These are phyloP conservation scores for Cladosporium sp. DNA, from an alignment of 2,329 filamentous ascomycete species.

Conservation along the genomic window DNA sequence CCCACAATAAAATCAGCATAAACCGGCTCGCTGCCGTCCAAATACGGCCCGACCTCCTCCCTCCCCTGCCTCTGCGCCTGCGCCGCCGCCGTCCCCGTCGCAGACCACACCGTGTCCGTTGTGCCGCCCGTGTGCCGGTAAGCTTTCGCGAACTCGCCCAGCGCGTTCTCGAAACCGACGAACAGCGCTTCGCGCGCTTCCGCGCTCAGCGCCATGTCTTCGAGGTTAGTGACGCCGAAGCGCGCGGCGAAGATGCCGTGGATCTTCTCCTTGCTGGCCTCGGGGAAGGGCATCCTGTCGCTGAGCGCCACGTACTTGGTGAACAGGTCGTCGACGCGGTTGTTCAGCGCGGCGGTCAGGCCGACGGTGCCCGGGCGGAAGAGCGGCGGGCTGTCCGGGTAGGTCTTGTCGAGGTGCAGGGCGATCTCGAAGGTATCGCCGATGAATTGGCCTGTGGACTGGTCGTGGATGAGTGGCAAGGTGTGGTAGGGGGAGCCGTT, in stretches of 20 bases:
- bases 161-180: slow-evolving; percentile 42
- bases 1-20: slow-evolving; percentile 62
- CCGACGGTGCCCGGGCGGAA: slow-evolving; percentile 46
- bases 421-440: slow-evolving; percentile 70
- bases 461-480: slow-evolving; percentile 58
- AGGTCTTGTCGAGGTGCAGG: slow-evolving; percentile 56
- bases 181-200: slow-evolving; percentile 45
- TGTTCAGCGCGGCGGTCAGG: slow-evolving; percentile 53
- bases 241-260: slow-evolving; percentile 54
- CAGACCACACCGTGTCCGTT: slow-evolving; percentile 28
- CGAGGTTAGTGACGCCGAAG: slow-evolving; percentile 38
- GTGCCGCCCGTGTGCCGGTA: slow-evolving; percentile 41
- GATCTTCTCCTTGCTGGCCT: slow-evolving; percentile 45
- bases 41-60: slow-evolving; percentile 46
- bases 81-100: slow-evolving; percentile 21
- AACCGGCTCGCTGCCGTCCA: slow-evolving; percentile 47
- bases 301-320: slow-evolving; percentile 46
- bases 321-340: slow-evolving; percentile 57
- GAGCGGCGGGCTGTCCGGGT: slow-evolving; percentile 48
- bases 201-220: slow-evolving; percentile 32
- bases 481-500: slow-evolving; percentile 62
- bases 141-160: slow-evolving; percentile 47
- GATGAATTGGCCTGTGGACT: slow-evolving; percentile 42
- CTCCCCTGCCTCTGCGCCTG: slow-evolving; percentile 25
- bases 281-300: slow-evolving; percentile 52